These are phyloP conservation scores for Clarireedia hainanense DNA, from an alignment of 2,329 filamentous ascomycete species.

Conservation along the genomic window DNA sequence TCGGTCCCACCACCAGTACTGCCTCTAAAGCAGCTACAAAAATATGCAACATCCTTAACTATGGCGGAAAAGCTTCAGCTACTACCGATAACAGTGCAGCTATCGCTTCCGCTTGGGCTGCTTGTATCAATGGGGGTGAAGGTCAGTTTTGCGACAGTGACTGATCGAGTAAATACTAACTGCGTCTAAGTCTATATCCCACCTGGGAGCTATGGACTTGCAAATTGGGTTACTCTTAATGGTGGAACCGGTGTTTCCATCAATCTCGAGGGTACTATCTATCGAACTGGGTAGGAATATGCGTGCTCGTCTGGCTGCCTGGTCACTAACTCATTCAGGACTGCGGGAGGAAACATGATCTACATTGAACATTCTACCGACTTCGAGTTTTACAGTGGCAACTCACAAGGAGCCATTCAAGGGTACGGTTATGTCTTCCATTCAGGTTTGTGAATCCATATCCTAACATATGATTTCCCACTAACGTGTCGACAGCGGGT, in stretches of 20 bases:
- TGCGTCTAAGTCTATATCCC: slow-evolving; percentile 16
- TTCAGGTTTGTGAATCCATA: slow-evolving; percentile 5
- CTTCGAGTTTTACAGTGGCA: slow-evolving; percentile 46
- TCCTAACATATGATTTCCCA: background rate
- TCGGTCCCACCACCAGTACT: slow-evolving; percentile 22
- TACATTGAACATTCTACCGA: slow-evolving; percentile 41
- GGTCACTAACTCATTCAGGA: slow-evolving; percentile 5
- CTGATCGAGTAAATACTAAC: background rate
- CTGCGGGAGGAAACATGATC: slow-evolving; percentile 45
- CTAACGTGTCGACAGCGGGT: slow-evolving; percentile 2
- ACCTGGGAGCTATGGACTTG: slow-evolving; percentile 39
- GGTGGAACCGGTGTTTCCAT: slow-evolving; percentile 41
- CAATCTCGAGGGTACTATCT: slow-evolving; percentile 45
- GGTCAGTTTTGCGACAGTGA: slow-evolving; percentile 9
- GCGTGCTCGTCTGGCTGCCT: background rate
- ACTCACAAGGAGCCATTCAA: slow-evolving; percentile 43
- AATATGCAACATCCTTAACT: slow-evolving; percentile 38
- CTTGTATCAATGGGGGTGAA: slow-evolving; percentile 36
- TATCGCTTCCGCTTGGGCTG: slow-evolving; percentile 35
- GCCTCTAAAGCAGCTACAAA: slow-evolving; percentile 20
- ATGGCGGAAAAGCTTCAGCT: slow-evolving; percentile 39
- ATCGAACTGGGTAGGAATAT: slow-evolving; percentile 35
- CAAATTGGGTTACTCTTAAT: slow-evolving; percentile 40
- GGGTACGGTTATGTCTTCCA: slow-evolving; percentile 44
- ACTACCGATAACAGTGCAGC: slow-evolving; percentile 38